phyloP scores from a whole-genome alignment of 2,329 filamentous ascomycete species.

The Colletotrichum filicis region DNA sequence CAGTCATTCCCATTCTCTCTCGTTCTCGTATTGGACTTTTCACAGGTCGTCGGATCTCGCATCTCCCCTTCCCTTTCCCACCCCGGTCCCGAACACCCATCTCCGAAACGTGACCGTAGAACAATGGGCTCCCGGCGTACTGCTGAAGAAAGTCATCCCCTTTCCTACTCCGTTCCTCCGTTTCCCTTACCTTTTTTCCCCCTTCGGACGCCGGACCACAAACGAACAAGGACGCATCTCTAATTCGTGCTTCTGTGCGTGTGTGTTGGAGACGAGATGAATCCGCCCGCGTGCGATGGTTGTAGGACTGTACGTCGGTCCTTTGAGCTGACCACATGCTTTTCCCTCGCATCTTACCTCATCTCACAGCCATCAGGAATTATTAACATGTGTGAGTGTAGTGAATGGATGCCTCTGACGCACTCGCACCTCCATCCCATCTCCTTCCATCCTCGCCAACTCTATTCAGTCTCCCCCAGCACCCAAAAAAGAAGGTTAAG shows the following conservation, averaged over 20 bases:
- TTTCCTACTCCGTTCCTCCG: background rate
- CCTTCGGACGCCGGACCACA: background rate
- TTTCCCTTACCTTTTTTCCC: background rate
- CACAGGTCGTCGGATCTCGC: background rate
- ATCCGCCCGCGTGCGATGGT: background rate
- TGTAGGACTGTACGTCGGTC: too few relatives aligned
- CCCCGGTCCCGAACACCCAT: background rate
- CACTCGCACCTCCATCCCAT: background rate
- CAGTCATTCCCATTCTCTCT: too few relatives aligned
- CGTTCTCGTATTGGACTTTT: background rate
- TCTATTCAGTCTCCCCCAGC: background rate
- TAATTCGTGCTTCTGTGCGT: background rate
- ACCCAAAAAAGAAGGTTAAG: background rate
- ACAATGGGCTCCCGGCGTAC: too few relatives aligned
- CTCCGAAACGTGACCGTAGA: background rate
- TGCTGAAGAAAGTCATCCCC: too few relatives aligned
- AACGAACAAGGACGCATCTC: background rate
- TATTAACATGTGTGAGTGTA: too few relatives aligned
- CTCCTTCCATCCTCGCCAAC: background rate
- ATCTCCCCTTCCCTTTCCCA: background rate
- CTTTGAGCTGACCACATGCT: background rate
- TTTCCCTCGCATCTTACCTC: background rate
- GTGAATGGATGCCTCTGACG: background rate
- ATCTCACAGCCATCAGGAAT: background rate
- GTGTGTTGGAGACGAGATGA: background rate